A percentile compares a stretch with the other conserved stretches of the same genome.
Conservation (phyloP, 2,329 filamentous ascomycete species). For the Pochonia chlamydosporia region DNA sequence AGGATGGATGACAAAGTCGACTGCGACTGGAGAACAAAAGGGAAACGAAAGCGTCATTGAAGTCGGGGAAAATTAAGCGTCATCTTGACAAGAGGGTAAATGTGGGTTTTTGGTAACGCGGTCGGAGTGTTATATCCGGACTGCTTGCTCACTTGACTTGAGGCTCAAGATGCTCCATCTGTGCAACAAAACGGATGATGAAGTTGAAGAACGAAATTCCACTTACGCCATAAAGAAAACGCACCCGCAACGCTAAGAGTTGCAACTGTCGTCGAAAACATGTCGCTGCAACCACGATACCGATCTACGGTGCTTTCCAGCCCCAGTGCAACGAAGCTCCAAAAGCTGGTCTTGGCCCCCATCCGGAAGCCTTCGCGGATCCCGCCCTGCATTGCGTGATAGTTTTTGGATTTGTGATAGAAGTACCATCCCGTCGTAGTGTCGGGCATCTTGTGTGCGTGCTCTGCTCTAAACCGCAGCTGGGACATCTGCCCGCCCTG, state of each 20-base stretch:
- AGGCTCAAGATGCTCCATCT: not conserved
- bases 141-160: not conserved
- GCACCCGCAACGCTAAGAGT: conserved; percentile 78
- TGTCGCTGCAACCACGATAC: conserved; percentile 63
- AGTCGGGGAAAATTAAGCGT: not conserved
- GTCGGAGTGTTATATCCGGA: not conserved
- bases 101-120: not conserved
- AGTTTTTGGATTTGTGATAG: conserved; percentile 99
- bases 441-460: conserved; percentile 85
- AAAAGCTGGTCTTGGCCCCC: conserved; percentile 63
- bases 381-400: conserved; percentile 73
- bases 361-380: conserved; percentile 73
- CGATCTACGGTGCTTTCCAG: conserved; percentile 74
- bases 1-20: too few species aligned
- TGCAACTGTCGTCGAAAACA: conserved; percentile 74
- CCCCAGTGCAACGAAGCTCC: conserved; percentile 70
- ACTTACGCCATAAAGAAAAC: conserved; percentile 81
- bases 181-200: conserved; percentile 7
- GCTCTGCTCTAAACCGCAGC: conserved; percentile 87
- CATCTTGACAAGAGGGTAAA: not conserved
- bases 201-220: conserved; percentile 6
- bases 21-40: not conserved
- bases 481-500: conserved; percentile 70
- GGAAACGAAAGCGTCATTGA: not conserved
- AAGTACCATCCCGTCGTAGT: conserved; percentile 87